Percentiles rank a stretch among this genome's conserved stretches.
Evolutionary conservation across 2,329 filamentous ascomycete genomes (phyloP).

Genomic region (Exophiala viscosa): DNA sequence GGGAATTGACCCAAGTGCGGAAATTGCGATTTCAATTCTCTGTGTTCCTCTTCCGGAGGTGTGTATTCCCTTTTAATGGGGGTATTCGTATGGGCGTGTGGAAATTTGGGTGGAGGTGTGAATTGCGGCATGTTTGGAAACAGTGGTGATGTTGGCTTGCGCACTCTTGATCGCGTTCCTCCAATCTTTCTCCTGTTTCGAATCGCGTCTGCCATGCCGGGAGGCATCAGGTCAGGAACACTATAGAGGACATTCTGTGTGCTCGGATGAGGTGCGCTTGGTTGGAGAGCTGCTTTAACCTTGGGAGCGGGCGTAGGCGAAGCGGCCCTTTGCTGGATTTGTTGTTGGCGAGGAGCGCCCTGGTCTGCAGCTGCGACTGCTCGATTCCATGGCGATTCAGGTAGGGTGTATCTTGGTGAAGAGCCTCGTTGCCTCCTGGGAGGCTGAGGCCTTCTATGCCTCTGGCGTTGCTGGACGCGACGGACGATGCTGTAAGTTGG

Average conservation of each 20-base stretch:
- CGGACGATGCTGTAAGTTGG: constrained; percentile 18
- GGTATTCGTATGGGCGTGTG: background rate
- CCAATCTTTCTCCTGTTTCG: background rate
- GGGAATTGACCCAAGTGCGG: background rate
- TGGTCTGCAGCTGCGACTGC: background rate
- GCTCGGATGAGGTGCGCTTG: background rate
- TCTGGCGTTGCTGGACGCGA: constrained; percentile 9
- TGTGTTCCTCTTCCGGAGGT: background rate
- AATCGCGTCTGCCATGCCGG: background rate
- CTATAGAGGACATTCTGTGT: constrained; percentile 1
- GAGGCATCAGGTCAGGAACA: constrained; percentile 13
- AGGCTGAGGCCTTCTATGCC: constrained; percentile 4
- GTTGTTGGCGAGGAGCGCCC: background rate
- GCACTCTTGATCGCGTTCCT: background rate
- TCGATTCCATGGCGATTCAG: constrained; percentile 16
- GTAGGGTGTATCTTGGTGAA: background rate
- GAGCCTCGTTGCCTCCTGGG: background rate
- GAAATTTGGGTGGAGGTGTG: constrained; percentile 4
- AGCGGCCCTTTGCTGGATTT: too few species aligned
- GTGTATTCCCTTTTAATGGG: background rate
- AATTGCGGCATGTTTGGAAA: constrained; percentile 10
- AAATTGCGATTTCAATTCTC: background rate
- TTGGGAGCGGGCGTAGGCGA: background rate
- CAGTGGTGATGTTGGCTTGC: background rate
- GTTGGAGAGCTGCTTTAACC: background rate